Conservation (phyloP, 495 filamentous ascomycete genomes). For the Hypoxylon lenormandii region DNA sequence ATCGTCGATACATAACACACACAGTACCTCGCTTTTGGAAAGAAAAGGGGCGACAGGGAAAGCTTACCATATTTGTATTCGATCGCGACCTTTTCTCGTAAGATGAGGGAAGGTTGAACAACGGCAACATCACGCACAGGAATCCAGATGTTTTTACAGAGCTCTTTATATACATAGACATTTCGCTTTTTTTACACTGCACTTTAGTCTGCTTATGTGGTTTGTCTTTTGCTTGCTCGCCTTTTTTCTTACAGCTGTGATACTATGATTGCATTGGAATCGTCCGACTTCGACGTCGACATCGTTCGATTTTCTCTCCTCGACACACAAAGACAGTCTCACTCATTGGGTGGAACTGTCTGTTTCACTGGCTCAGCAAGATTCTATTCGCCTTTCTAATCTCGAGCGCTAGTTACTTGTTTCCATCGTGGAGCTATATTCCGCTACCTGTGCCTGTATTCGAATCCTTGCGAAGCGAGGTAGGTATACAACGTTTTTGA, state of each 20-base stretch:
- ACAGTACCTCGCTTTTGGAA: background rate
- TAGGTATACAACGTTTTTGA: too few species aligned
- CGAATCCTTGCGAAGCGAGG: too few species aligned
- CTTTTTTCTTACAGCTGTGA: conserved; percentile 20
- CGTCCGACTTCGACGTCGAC: conserved; percentile 20
- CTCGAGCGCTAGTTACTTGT: background rate
- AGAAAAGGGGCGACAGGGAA: too few species aligned
- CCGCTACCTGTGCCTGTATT: background rate
- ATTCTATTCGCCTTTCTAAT: background rate
- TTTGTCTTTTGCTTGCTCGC: too few species aligned
- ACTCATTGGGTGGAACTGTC: conserved; percentile 7
- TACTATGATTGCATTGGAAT: conserved; percentile 36
- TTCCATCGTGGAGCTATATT: background rate
- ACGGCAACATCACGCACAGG: too few species aligned
- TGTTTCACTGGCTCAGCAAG: conserved; percentile 11
- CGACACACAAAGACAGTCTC: conserved; percentile 21
- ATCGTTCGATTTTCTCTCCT: conserved; percentile 19
- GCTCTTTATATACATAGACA: conserved; percentile 38
- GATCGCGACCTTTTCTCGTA: conserved; percentile 16
- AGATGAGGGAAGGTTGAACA: conserved; percentile 26
- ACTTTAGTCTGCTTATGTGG: background rate
- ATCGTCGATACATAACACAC: conserved; percentile 17
- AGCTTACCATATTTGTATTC: conserved; percentile 15
- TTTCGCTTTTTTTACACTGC: conserved; percentile 18
- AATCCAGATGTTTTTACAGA: conserved; percentile 8